phyloP scores from a whole-genome alignment of 352 stramenopile genomes.

The Phytopythium montanum region DNA sequence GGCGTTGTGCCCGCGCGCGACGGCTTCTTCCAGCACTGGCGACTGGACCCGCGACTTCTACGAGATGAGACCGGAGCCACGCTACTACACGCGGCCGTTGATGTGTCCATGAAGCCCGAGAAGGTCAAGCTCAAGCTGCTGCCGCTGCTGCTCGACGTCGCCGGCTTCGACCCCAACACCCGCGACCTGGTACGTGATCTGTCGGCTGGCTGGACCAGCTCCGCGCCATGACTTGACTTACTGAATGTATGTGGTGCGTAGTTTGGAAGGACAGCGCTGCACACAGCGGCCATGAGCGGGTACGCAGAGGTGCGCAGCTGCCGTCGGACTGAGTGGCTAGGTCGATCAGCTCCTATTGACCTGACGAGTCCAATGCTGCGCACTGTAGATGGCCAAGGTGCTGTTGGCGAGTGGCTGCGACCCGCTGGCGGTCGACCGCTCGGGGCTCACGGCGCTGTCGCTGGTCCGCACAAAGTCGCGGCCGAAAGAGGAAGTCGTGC shows the following conservation, averaged over 20 bases:
- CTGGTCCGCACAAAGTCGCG: slow-evolving; percentile 62
- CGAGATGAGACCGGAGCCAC: slow-evolving; percentile 62
- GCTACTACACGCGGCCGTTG: slow-evolving; percentile 66
- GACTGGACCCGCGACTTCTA: slow-evolving; percentile 46
- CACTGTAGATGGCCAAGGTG: slow-evolving; percentile 36
- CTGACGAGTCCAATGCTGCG: too few relatives aligned
- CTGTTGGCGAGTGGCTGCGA: slow-evolving; percentile 53
- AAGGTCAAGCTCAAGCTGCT: slow-evolving; percentile 67
- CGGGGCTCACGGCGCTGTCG: slow-evolving; percentile 62
- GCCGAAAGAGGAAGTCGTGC: slow-evolving; percentile 59
- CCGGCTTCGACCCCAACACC: slow-evolving; percentile 73
- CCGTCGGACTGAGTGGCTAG: background rate
- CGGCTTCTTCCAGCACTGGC: slow-evolving; percentile 71
- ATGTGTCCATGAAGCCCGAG: slow-evolving; percentile 60
- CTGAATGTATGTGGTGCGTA: slow-evolving; percentile 9
- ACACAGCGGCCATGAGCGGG: slow-evolving; percentile 68
- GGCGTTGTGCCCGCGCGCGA: slow-evolving; percentile 76
- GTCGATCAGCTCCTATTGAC: background rate
- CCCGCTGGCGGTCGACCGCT: slow-evolving; percentile 41
- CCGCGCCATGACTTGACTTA: too few relatives aligned
- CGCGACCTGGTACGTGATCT: slow-evolving; percentile 41
- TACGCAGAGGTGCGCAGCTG: slow-evolving; percentile 45
- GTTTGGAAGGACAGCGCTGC: slow-evolving; percentile 71
- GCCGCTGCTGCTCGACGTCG: slow-evolving; percentile 55
- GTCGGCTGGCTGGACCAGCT: background rate